Base-by-base conservation (phyloP, 2,329 filamentous ascomycete species). In the Beauveria pseudobassiana region DNA sequence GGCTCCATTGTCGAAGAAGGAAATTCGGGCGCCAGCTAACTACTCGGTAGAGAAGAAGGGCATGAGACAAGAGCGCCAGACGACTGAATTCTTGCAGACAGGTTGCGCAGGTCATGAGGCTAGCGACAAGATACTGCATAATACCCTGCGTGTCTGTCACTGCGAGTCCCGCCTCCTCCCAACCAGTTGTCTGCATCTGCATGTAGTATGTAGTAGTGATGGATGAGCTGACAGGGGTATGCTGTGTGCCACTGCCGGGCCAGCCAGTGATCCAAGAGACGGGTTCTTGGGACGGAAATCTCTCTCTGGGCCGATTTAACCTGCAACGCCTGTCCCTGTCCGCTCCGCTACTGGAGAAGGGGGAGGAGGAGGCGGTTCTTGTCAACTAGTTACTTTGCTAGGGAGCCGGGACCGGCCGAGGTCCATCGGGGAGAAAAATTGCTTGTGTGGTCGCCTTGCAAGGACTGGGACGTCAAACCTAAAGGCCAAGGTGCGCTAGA, bases 261-360 rank as follows among this genome's bases (percentile, higher is more conserved):
- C 28, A 14, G 38, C 49, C 22, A 59, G 43, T 52, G 38, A 45
- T 59, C 48, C 56, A 59, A 42, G 46, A 43, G 46, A 43, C 48
- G 48, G 56, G 56, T 59, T 59, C 56, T 45, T 59, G 56, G 56
- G 48, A 40, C 30, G 45, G 55, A 22, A 58, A 38, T 53, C 50
- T 49, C 45, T 57, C 46, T 50, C 30, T 28, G 28, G 48, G 48
- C 48, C 56, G 56, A 59, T 59, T 59, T 40, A 20, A 43, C 42
- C 54, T 56, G 42, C 54, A 34, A 38, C 26, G 26, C 24, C 38
- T 42, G 28, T 34, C 9, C 28, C 22, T 16, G 45, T 20, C 45
- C 28, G 43, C 55, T 40, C 43, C 45, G 55, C 46, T 16, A n/a
- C 43, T n/a, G 26, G 43, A 6, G 43, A n/a, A 38, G 18, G 18